Conservation (phyloP, 1,284 basidiomycete genomes). For the Heterobasidion parviporum region DNA sequence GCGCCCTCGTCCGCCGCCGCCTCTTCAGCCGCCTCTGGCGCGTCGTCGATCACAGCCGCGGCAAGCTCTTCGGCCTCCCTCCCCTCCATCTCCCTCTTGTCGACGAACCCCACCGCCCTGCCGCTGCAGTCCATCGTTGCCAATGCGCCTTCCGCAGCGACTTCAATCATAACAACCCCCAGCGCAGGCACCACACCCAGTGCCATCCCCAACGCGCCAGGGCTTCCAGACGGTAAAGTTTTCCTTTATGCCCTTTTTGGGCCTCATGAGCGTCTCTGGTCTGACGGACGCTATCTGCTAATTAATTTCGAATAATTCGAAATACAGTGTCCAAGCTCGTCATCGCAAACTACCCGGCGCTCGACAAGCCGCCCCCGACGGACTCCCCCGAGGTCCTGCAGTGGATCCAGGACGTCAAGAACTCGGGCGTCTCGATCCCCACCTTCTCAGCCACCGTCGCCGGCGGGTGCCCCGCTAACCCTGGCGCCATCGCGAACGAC, state of each 20-base stretch:
- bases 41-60: constrained; percentile 2
- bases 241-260: constrained; percentile 4
- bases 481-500: constrained; percentile 43
- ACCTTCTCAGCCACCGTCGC: constrained; percentile 36
- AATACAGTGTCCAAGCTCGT: constrained; percentile 29
- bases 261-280: neutral
- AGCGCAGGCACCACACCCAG: constrained; percentile 36
- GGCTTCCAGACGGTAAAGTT: constrained; percentile 37
- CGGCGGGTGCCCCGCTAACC: constrained; percentile 61
- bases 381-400: constrained; percentile 63
- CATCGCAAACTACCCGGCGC: constrained; percentile 56
- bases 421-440: constrained; percentile 50
- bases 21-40: constrained; percentile 3
- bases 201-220: constrained; percentile 37
- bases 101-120: constrained; percentile 54
- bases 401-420: constrained; percentile 60
- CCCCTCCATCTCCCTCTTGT: constrained; percentile 30
- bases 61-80: constrained; percentile 9
- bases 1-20: constrained; percentile 6
- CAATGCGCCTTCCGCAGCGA: constrained; percentile 28
- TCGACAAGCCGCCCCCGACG: constrained; percentile 61
- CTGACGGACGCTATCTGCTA: neutral
- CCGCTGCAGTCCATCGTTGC: constrained; percentile 40
- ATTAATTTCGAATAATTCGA: constrained; percentile 5
- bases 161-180: constrained; percentile 29